Evolutionary conservation across 2,329 filamentous ascomycete species (phyloP).

Genomic region (Proliferodiscus dingleyae): DNA sequence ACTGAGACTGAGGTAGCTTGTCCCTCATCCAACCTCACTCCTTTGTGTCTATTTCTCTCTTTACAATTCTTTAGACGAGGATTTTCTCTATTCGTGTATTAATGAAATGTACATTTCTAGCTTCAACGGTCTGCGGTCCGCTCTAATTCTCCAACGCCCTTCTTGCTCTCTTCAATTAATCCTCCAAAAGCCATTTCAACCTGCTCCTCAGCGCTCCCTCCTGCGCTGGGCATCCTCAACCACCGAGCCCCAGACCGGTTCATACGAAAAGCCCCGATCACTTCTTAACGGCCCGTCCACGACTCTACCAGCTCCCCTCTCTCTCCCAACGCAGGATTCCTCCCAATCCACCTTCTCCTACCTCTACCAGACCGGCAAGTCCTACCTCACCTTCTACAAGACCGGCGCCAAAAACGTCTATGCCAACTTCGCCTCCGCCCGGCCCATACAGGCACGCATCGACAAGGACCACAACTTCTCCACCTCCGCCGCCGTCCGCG

Average conservation of each 20-base stretch:
- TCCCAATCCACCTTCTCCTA: slow-evolving; percentile 34
- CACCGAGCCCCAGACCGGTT: neutral
- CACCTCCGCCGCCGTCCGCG: slow-evolving; percentile 30
- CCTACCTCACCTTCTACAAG: slow-evolving; percentile 85
- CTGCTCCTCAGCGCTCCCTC: slow-evolving; percentile 33
- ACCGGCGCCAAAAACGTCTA: slow-evolving; percentile 71
- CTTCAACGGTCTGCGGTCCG: slow-evolving; percentile 24
- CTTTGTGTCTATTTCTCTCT: neutral
- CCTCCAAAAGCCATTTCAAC: slow-evolving; percentile 37
- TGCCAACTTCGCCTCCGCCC: slow-evolving; percentile 52
- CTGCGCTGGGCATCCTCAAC: slow-evolving; percentile 25
- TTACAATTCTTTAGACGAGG: neutral
- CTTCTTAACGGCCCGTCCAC: slow-evolving; percentile 64
- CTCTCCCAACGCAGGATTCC: slow-evolving; percentile 54
- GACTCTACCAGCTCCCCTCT: slow-evolving; percentile 67
- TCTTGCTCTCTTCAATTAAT: slow-evolving; percentile 20
- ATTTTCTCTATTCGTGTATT: neutral
- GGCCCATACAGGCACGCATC: slow-evolving; percentile 43
- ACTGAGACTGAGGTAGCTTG: too few species aligned
- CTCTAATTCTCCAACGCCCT: slow-evolving; percentile 13
- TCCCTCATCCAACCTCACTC: neutral
- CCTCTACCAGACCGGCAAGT: slow-evolving; percentile 50
- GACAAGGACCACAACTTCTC: slow-evolving; percentile 34
- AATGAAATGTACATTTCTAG: slow-evolving; percentile 26
- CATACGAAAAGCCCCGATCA: slow-evolving; percentile 26